These are phyloP conservation scores for Pulicaria dysenterica DNA, from an alignment of 129 eudicot species.

Conservation along the genomic window DNA sequence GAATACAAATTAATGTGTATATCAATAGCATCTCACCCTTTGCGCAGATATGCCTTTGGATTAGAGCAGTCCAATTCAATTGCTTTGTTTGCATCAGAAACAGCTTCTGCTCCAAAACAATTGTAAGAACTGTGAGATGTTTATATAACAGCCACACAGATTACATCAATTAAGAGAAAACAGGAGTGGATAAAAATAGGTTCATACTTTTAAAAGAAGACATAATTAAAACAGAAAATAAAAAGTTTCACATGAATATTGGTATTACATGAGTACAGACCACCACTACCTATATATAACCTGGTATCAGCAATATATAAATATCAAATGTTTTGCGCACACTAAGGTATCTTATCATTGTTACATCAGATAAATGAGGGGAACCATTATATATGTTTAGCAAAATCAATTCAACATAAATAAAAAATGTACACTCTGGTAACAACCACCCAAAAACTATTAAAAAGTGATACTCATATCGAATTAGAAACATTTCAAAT, in stretches of 20 bases:
- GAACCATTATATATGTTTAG: no score
- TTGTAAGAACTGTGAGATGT: background rate
- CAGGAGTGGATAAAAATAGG: background rate
- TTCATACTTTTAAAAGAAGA: background rate
- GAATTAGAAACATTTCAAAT: background rate
- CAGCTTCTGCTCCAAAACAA: constrained; percentile 63
- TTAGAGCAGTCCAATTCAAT: constrained; percentile 64
- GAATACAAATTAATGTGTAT: constrained; percentile 3
- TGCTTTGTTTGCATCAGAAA: constrained; percentile 85
- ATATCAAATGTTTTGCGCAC: no score
- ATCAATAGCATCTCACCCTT: constrained; percentile 55
- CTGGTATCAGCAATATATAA: no score
- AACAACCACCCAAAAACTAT: no score
- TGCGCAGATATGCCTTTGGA: constrained; percentile 71
- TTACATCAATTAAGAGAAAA: background rate
- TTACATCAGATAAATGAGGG: no score
- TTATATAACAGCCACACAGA: background rate
- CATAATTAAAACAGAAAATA: background rate
- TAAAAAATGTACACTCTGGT: no score
- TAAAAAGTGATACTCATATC: background rate
- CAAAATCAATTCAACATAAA: no score
- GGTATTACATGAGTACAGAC: background rate
- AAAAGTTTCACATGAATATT: background rate
- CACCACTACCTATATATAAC: no score
- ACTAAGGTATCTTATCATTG: no score